Conservation (phyloP, 345 rosid genomes). For the Mangifera indica region DNA sequence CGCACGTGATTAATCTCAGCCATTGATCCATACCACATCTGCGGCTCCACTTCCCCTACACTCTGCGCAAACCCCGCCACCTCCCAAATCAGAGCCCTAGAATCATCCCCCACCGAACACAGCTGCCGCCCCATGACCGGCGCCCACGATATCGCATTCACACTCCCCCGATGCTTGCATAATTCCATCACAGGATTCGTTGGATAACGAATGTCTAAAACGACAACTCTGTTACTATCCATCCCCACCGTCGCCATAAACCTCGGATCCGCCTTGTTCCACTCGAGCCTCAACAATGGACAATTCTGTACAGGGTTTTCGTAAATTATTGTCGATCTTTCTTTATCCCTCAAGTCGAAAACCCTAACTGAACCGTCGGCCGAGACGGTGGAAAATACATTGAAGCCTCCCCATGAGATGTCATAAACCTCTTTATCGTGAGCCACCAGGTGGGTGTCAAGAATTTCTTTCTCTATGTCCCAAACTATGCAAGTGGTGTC, state of each 20-base stretch:
- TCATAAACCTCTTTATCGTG: constrained; percentile 67
- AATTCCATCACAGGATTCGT: constrained; percentile 46
- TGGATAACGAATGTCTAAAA: constrained; percentile 59
- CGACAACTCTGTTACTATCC: constrained; percentile 49
- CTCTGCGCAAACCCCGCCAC: constrained; percentile 21
- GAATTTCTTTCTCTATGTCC: constrained; percentile 47
- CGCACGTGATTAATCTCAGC: constrained; percentile 50
- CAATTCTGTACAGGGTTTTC: constrained; percentile 38
- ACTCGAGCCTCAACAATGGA: constrained; percentile 51
- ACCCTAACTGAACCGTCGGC: constrained; percentile 64
- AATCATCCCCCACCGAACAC: constrained; percentile 58
- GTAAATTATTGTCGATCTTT: constrained; percentile 56
- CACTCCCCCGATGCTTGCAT: constrained; percentile 40
- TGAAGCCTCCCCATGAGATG: constrained; percentile 54
- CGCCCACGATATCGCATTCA: constrained; percentile 54
- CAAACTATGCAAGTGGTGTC: constrained; percentile 56
- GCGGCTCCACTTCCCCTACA: constrained; percentile 35
- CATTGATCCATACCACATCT: constrained; percentile 42
- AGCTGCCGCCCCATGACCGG: constrained; percentile 36
- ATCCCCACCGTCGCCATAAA: constrained; percentile 47
- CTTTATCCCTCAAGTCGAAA: constrained; percentile 57
- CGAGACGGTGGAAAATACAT: constrained; percentile 57
- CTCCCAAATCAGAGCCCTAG: constrained; percentile 52
- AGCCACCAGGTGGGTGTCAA: constrained; percentile 52
- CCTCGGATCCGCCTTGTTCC: constrained; percentile 61